Evolutionary conservation across 192 early-diverging fungal genomes (phyloP), one percentile per base, ranked within the genome.

Genomic region (Coemansia aciculifera): DNA sequence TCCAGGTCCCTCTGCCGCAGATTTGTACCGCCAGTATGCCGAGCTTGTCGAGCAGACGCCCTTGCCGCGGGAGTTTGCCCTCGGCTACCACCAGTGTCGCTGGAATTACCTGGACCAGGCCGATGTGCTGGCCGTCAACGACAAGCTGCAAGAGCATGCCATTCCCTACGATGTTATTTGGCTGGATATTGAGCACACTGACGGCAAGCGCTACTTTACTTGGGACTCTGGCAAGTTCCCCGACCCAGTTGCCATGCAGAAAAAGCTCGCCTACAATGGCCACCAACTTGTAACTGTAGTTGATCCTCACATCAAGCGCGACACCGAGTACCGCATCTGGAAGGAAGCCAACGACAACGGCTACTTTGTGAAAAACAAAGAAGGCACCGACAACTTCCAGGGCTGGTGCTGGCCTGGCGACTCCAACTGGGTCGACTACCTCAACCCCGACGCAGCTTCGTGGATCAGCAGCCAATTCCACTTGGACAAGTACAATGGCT

Each of bases 121-220:
- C 29, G 98, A 99, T 79, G 96, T 98, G 5, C 62, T 84, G 11
- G 88, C 88, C 31, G 94, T 98, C 0, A 92, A 94, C 76, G 86
- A 81, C 19, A 89, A 90, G 49, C 94, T 99, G 84, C 95, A 99
- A 71, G 83, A 89, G 64, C 71, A 93, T 72, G 90, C 91, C 38
- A 96, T 99, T 60, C 97, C 98, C 7, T 95, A 95, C 72, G 98
- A 99, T 84, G 97, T 98, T 1, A 86, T 99, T 37, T 99, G 98
- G 98, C 81, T 99, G 59, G 98, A 99, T 82, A 99, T 99, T 81
- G 98, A 99, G 72, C 94, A 99, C 71, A 98, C 97, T n/a, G 93
- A 98, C 77, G 92, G 91, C 42, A 99, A 98, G 87, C 84, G 89
- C 34, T 99, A 99, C 74, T 96, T 96, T 73, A 99, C 97, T 0